These are phyloP conservation scores for Fraxinus pennsylvanica DNA, from an alignment of 257 asterid species.

Conservation along the genomic window DNA sequence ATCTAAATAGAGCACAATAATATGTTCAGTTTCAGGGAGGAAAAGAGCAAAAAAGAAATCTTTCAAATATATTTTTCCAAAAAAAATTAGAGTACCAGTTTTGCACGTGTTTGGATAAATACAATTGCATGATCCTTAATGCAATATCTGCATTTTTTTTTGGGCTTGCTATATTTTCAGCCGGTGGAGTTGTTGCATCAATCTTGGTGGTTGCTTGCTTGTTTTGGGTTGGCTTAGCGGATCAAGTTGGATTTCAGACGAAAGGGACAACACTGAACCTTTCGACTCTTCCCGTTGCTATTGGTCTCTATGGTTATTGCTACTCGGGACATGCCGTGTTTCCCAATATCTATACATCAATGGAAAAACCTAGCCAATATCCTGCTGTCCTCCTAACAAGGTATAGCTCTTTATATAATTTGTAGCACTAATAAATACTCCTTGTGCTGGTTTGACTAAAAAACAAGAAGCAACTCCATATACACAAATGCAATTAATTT, in stretches of 20 bases:
- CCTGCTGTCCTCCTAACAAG: constrained; percentile 74
- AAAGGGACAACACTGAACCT: constrained; percentile 58
- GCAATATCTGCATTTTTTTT: constrained; percentile 11
- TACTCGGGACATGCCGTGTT: constrained; percentile 95
- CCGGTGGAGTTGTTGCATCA: constrained; percentile 96
- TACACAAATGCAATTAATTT: too few relatives aligned
- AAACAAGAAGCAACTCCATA: too few relatives aligned
- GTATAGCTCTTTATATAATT: constrained; percentile 29
- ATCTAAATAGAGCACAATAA: too few relatives aligned
- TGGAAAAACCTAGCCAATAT: constrained; percentile 78
- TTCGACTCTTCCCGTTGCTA: constrained; percentile 86
- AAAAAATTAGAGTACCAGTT: too few relatives aligned
- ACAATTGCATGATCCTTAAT: not conserved
- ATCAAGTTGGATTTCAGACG: constrained; percentile 57
- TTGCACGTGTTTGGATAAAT: not conserved
- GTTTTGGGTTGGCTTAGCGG: constrained; percentile 90
- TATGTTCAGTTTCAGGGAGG: too few relatives aligned
- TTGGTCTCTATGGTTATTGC: constrained; percentile 94
- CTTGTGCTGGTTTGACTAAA: too few relatives aligned
- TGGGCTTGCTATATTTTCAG: constrained; percentile 39
- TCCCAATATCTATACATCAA: constrained; percentile 86
- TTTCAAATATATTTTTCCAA: too few relatives aligned
- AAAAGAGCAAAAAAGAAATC: too few relatives aligned
- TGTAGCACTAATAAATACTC: too few relatives aligned
- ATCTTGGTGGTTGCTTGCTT: constrained; percentile 72